These are phyloP conservation scores for Corylus avellana DNA, from an alignment of 306 rosid species.

Conservation along the genomic window DNA sequence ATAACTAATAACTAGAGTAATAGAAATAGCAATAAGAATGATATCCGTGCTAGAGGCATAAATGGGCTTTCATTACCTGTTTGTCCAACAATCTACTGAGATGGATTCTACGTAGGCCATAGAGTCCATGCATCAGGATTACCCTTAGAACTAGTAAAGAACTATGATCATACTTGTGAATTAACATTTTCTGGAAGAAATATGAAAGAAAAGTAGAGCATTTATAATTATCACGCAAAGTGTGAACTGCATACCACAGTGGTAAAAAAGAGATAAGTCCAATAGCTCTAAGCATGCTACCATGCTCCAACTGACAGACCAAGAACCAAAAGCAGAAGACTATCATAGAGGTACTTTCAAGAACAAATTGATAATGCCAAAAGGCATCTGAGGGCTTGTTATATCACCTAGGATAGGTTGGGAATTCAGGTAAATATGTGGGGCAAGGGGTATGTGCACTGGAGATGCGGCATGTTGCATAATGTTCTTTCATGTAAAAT, in stretches of 20 bases:
- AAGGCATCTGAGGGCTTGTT: neutral
- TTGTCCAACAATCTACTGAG: neutral
- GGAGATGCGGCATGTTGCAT: neutral
- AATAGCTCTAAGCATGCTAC: neutral
- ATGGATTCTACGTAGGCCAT: neutral
- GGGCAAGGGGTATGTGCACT: neutral
- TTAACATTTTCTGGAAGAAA: neutral
- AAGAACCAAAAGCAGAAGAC: neutral
- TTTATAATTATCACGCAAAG: neutral
- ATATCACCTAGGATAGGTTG: neutral
- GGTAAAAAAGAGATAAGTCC: neutral
- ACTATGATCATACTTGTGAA: neutral
- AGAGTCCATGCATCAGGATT: neutral
- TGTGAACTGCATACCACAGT: neutral
- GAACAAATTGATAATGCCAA: neutral
- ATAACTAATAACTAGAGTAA: neutral
- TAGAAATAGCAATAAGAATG: neutral
- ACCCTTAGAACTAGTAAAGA: neutral
- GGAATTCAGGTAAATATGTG: neutral
- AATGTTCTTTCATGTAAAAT: neutral
- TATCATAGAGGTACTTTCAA: neutral
- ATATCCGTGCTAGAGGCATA: neutral
- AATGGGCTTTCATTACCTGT: neutral
- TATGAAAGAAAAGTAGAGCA: neutral
- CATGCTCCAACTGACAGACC: neutral